phyloP scores from a whole-genome alignment of 805 yeast species.

The Barnettozyma californica region DNA sequence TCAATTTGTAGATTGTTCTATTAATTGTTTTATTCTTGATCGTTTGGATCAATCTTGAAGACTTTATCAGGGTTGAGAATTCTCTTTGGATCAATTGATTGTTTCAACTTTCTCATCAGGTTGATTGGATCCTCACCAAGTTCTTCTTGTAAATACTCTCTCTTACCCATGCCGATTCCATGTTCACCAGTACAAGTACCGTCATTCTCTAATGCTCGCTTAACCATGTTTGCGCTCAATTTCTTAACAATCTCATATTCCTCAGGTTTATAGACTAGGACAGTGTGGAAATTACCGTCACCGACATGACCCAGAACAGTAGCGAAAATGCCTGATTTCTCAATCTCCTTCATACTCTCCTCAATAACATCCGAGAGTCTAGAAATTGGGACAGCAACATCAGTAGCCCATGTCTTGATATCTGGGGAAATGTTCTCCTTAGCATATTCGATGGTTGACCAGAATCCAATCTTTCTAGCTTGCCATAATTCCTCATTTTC shows the following conservation, averaged over 20 bases:
- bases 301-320: slow-evolving; percentile 76
- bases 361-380: slow-evolving; percentile 53
- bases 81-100: slow-evolving; percentile 65
- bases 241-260: slow-evolving; percentile 39
- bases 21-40: slow-evolving; percentile 26
- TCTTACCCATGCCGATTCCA: slow-evolving; percentile 73
- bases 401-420: slow-evolving; percentile 64
- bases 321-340: slow-evolving; percentile 42
- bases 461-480: slow-evolving; percentile 68
- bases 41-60: slow-evolving; percentile 58
- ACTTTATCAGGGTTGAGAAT: slow-evolving; percentile 70
- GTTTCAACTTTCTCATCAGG: slow-evolving; percentile 64
- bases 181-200: slow-evolving; percentile 86
- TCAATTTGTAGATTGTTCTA: background rate
- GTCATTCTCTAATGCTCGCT: slow-evolving; percentile 57
- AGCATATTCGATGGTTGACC: slow-evolving; percentile 67
- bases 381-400: slow-evolving; percentile 75
- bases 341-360: slow-evolving; percentile 55
- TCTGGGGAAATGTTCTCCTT: slow-evolving; percentile 34
- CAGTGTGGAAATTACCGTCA: slow-evolving; percentile 72
- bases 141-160: slow-evolving; percentile 52
- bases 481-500: slow-evolving; percentile 66
- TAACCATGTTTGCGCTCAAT: slow-evolving; percentile 55
- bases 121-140: slow-evolving; percentile 60
- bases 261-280: slow-evolving; percentile 50